Base-by-base conservation (phyloP, 2,329 filamentous ascomycete genomes). In the Claviceps digitariae region DNA sequence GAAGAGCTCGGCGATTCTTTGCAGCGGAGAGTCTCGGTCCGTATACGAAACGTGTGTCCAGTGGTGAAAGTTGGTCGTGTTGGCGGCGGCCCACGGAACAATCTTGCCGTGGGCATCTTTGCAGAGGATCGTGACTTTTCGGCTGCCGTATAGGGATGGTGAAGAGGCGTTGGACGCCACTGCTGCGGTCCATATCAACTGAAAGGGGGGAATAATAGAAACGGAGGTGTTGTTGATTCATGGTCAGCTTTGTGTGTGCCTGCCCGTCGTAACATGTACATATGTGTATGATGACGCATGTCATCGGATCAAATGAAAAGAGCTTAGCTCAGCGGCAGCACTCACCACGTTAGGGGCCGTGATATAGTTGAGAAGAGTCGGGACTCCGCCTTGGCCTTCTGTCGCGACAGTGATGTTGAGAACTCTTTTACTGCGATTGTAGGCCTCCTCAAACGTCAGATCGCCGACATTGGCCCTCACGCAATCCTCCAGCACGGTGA, bases 401-500 rank as follows among this genome's bases (percentile, higher is more conserved):
- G 86, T 87, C 0, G 87, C 86, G 23, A 96, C 84, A 0, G 90
- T 95, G 58, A 97, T 96, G 65, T 96, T 96, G 60, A 97, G 72
- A 3, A 95, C 83, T 50, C 89, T 77, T 64, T 93, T 93, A 41
- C 89, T 95, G 56, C 82, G 81, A 51, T 83, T 79, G 63, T 90
- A 95, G 0, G 91, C 91, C 69, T 96, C 91, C 67, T 94, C 88
- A 63, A 97, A 97, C 0, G 90, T 96, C 57, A 95, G 66, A 61
- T 95, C 86, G 10, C 90, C 90, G 15, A 95, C 83, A 59, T 95
- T 95, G 15, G 84, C 82, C 54, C 85, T 79, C 15, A 96, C 85
- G 59, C 88, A 91, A 55, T 90, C 81, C 64, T 94, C 89, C 47
- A 97, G 70, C 10, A 94, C 84, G 43, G 78, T 81, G 3, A 88